phyloP scores from a whole-genome alignment of 2,329 filamentous ascomycete genomes.

The Exophiala oligosperma region DNA sequence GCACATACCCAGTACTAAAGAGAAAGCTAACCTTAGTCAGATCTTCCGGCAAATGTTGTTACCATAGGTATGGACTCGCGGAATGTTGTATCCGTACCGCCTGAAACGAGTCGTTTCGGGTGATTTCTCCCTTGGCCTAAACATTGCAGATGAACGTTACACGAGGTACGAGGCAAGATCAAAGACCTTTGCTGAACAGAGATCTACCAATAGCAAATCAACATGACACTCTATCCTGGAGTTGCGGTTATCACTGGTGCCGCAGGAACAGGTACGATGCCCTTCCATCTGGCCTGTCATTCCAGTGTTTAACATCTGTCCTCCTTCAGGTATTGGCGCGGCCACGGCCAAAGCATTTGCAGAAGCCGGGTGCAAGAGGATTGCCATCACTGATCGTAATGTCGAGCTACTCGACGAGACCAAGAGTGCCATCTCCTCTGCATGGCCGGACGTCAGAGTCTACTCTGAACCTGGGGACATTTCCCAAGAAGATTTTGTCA shows the following conservation, averaged over 20 bases:
- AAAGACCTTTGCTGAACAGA: too few relatives aligned
- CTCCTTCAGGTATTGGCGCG: conserved; percentile 54
- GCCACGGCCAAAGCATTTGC: conserved; percentile 55
- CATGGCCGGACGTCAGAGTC: conserved; percentile 39
- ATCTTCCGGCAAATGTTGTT: too few relatives aligned
- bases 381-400: conserved; percentile 58
- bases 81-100: too few relatives aligned
- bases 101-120: too few relatives aligned
- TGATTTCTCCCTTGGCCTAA: too few relatives aligned
- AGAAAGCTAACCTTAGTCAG: too few relatives aligned
- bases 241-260: conserved; percentile 52
- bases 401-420: conserved; percentile 41
- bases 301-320: not conserved
- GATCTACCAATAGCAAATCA: not conserved
- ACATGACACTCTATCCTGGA: conserved; percentile 39
- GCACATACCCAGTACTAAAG: too few relatives aligned
- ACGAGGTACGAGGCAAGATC: too few relatives aligned
- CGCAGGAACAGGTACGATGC: conserved; percentile 44
- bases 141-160: too few relatives aligned
- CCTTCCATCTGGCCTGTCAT: not conserved
- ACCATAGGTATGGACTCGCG: too few relatives aligned
- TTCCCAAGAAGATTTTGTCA: conserved; percentile 48
- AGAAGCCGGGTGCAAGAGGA: conserved; percentile 49
- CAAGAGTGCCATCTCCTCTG: conserved; percentile 34
- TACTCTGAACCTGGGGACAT: conserved; percentile 47